These are phyloP conservation scores for Otatea glauca DNA, from an alignment of 176 grass and related monocot species.

Conservation along the genomic window DNA sequence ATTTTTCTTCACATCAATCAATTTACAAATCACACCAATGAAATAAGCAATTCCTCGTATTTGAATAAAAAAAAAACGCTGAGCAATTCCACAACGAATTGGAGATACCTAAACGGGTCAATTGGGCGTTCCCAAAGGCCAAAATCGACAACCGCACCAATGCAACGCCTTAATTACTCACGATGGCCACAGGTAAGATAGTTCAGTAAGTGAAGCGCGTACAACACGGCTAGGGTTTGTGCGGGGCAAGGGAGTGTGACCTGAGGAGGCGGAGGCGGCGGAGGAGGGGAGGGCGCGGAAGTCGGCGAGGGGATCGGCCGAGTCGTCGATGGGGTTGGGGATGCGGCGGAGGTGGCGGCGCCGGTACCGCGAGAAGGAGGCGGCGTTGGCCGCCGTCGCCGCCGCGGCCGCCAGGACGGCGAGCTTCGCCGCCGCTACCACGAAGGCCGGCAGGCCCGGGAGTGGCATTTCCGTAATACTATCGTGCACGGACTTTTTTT, in stretches of 20 bases:
- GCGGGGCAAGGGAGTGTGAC: background rate
- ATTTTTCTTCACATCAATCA: background rate
- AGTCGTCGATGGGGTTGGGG: conserved; percentile 69
- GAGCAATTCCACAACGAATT: background rate
- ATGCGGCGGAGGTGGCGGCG: conserved; percentile 70
- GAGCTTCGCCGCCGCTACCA: conserved; percentile 64
- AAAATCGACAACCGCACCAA: conserved; percentile 24
- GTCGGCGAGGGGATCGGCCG: conserved; percentile 65
- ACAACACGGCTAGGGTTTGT: too few relatives aligned
- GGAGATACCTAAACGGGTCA: conserved; percentile 21
- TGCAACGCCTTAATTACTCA: background rate
- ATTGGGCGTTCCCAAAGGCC: background rate
- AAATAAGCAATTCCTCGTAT: background rate
- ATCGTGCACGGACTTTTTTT: background rate
- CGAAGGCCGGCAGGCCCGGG: conserved; percentile 53
- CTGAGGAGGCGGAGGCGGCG: background rate
- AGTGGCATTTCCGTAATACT: conserved; percentile 54
- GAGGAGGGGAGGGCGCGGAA: conserved; percentile 54
- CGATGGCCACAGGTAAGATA: background rate
- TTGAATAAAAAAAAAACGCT: background rate
- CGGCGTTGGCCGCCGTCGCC: conserved; percentile 62
- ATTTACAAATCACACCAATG: background rate
- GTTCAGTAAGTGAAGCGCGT: background rate
- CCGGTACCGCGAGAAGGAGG: conserved; percentile 67
- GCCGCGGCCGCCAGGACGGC: conserved; percentile 58